Evolutionary conservation across 2,329 filamentous ascomycete genomes (phyloP).

Genomic region (Beauveria caledonica): DNA sequence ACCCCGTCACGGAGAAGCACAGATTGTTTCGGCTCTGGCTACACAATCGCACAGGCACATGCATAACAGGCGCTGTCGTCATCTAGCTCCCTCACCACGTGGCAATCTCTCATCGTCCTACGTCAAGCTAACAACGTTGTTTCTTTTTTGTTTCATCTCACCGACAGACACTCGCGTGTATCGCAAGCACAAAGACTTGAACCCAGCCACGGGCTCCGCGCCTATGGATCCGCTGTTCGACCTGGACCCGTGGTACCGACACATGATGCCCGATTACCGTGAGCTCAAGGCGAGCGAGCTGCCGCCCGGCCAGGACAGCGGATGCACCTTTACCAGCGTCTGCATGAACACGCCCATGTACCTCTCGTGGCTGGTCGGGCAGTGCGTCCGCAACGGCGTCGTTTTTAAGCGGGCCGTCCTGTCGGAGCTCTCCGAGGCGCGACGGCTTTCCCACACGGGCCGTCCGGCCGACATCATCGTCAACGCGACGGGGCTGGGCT

Average conservation of each 20-base stretch:
- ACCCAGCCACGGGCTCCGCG: slow-evolving; percentile 23
- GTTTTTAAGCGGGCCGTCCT: slow-evolving; percentile 55
- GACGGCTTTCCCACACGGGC: slow-evolving; percentile 41
- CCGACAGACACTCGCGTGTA: slow-evolving; percentile 39
- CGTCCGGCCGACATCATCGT: slow-evolving; percentile 60
- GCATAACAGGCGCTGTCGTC: neutral
- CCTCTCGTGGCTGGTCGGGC: slow-evolving; percentile 73
- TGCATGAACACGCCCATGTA: slow-evolving; percentile 91
- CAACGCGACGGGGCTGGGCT: slow-evolving; percentile 77
- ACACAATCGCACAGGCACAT: neutral
- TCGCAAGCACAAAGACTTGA: slow-evolving; percentile 55
- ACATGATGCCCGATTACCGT: slow-evolving; percentile 63
- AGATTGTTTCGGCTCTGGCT: neutral
- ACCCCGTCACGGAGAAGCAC: neutral
- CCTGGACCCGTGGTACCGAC: slow-evolving; percentile 65
- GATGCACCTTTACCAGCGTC: slow-evolving; percentile 69
- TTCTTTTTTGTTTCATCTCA: neutral
- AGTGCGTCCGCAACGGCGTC: slow-evolving; percentile 68
- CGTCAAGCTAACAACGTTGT: slow-evolving; percentile 9
- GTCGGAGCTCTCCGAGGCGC: slow-evolving; percentile 65
- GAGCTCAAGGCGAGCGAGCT: slow-evolving; percentile 51
- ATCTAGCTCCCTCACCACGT: neutral
- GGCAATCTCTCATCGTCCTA: neutral
- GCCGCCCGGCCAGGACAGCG: slow-evolving; percentile 58
- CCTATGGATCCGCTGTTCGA: slow-evolving; percentile 60